A percentile compares a stretch with the other conserved stretches of the same genome.
Conservation (phyloP, 306 rosid species). For the Erythrophleum fordii region DNA sequence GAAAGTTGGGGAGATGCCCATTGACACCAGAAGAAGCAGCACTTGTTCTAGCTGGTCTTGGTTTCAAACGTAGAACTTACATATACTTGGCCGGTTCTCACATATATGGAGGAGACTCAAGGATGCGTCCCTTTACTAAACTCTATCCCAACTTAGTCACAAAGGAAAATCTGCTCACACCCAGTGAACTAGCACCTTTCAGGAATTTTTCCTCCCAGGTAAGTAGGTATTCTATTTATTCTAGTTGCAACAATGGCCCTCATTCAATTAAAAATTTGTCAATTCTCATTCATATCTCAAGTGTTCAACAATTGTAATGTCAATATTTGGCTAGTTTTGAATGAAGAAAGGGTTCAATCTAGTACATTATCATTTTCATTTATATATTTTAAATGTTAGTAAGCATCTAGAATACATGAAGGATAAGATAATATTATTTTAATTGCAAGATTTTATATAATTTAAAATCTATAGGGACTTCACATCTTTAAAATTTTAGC, state of each 20-base stretch:
- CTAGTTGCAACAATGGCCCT: neutral
- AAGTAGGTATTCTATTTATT: neutral
- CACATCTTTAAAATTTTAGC: neutral
- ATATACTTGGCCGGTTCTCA: slow-evolving; percentile 92
- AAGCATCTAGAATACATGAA: no score
- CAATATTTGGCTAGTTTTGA: neutral
- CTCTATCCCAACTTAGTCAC: slow-evolving; percentile 90
- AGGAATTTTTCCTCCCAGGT: slow-evolving; percentile 93
- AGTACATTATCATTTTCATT: no score
- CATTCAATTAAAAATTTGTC: neutral
- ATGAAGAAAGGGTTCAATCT: neutral
- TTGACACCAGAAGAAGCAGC: slow-evolving; percentile 98
- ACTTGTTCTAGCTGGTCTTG: slow-evolving; percentile 85
- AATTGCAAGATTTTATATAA: no score
- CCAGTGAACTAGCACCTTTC: slow-evolving; percentile 78
- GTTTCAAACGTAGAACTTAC: slow-evolving; percentile 69
- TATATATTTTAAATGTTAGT: no score
- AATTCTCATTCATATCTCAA: neutral
- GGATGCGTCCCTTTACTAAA: slow-evolving; percentile 73
- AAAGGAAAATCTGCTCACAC: slow-evolving; percentile 79
- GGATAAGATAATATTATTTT: no score
- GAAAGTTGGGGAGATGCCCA: slow-evolving; percentile 87
- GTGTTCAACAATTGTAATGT: neutral
- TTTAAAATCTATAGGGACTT: no score
- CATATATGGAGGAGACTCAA: slow-evolving; percentile 73